Evolutionary conservation across 306 rosid species (phyloP), one percentile per base, ranked within the genome.

Genomic region (Oxytropis ochrocephala): DNA sequence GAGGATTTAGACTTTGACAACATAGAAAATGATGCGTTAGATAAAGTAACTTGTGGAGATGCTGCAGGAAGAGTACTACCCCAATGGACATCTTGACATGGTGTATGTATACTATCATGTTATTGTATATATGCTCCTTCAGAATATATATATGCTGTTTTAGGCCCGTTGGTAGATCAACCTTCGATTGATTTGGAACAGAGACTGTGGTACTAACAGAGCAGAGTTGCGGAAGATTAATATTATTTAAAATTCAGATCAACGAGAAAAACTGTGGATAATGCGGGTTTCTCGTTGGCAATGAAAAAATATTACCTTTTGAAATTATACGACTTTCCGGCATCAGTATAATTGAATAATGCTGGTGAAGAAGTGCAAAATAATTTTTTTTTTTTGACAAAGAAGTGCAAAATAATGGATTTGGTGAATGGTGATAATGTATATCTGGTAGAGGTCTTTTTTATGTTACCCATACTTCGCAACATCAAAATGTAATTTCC

Each of bases 61-160:
- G 24, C 35, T 56, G 83, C 56, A 36, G 90, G 96, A 72, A 78
- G 94, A 80, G 91, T 84, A 67, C 85, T 85, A 60, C 98, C 98
- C 21, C 49, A 72, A 35, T 86, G 93, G 97, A 86, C 88, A 19
- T 76, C 81, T 14, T 81, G 75, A 82, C 64, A 79, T 11, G 56
- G 42, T 59, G 35, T 47, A 41, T 42, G 5, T 18, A 27, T 44
- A 67, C 49, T 43, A 43, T 75, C 50, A 16, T 70, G 36, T 27
- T 51, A 1, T 46, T 46, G 46, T 59, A 19, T 49, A 41, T 49
- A 21, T 54, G 69, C 51, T 47, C 52, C 62, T 70, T 41, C 29
- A 6, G 43, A 36, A 36, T 46, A 54, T 29, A 5, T 4, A 7
- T 2, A 50, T 69, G 18, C 14, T n/a, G 19, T 33, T 24, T 14